Evolutionary conservation across 192 early-diverging fungal genomes (phyloP).

Genomic region (Backusella parvicylindrica): DNA sequence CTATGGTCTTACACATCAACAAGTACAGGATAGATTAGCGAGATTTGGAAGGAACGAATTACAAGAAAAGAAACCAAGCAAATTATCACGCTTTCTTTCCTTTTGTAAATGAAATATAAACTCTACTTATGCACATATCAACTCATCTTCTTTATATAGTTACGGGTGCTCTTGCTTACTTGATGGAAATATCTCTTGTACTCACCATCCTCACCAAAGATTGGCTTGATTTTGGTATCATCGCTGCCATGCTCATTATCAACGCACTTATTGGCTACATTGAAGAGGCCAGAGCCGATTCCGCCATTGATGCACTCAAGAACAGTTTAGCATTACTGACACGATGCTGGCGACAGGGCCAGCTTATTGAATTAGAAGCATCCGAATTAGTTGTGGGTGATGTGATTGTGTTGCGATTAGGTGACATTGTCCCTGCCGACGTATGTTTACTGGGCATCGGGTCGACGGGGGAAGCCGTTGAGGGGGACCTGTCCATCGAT

Average conservation of each 20-base stretch:
- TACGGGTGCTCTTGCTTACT: constrained; percentile 60
- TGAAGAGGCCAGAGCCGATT: constrained; percentile 71
- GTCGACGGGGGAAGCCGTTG: constrained; percentile 46
- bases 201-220: constrained; percentile 57
- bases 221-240: constrained; percentile 58
- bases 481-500: constrained; percentile 57
- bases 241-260: constrained; percentile 51
- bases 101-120: constrained; percentile 38
- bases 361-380: constrained; percentile 45
- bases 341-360: constrained; percentile 55
- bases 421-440: constrained; percentile 78
- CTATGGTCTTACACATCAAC: constrained; percentile 55
- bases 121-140: not conserved
- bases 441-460: constrained; percentile 49
- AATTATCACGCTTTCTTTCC: constrained; percentile 40
- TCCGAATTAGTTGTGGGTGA: constrained; percentile 65
- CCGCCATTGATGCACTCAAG: constrained; percentile 68
- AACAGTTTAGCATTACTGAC: constrained; percentile 64
- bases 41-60: constrained; percentile 62
- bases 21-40: constrained; percentile 46
- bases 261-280: constrained; percentile 72
- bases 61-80: constrained; percentile 38
- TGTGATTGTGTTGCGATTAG: constrained; percentile 63
- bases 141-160: constrained; percentile 32
- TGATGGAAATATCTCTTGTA: constrained; percentile 55